Evolutionary conservation across 192 early-diverging fungal genomes (phyloP), one percentile per base, ranked within the genome.

Genomic region (Linnemannia schmuckeri): DNA sequence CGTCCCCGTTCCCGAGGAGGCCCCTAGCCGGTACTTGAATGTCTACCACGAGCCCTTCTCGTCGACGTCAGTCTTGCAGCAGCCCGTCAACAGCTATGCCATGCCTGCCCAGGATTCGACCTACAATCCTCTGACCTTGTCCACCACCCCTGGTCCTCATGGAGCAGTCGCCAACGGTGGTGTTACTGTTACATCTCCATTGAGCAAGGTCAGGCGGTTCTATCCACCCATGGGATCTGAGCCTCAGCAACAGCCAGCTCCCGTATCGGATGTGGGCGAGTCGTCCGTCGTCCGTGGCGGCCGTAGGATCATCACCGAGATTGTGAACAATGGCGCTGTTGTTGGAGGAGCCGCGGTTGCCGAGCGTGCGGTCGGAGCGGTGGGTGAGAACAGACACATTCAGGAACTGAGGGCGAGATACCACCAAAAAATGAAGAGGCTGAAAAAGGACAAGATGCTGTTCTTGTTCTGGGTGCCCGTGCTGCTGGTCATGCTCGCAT

Each of bases 401-500:
- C 87, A 82, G 33, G 81, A 88, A 33, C 74, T 83, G 71, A 75
- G 77, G 30, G 77, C 87, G 7, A 47, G 75, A 40, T 84, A 90
- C 70, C 76, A 82, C 46, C 75, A 87, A 82, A 89, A 87, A 72
- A 81, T 85, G 74, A 89, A 73, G 79, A 81, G 77, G 15, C 77
- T 89, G 12, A 91, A 93, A 66, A 81, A 90, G 71, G 92, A 93
- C 76, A 88, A 85, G 70, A 88, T 91, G 76, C 71, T 93, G n/a
- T 92, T 90, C 80, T 72, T 92, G 47, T 93, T 93, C 76, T 93
- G 92, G 92, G 84, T 93, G 20, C 92, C 92, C 22, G 75, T 91
- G 9, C 71, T 93, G 55, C 76, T 92, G 70, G 81, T 87, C 20
- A 87, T 87, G 85, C 52, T 87, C 8, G 85, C 85, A 0, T 70